Base-by-base conservation (phyloP, 1,284 basidiomycete genomes). In the Ceratobasidium sp. region DNA sequence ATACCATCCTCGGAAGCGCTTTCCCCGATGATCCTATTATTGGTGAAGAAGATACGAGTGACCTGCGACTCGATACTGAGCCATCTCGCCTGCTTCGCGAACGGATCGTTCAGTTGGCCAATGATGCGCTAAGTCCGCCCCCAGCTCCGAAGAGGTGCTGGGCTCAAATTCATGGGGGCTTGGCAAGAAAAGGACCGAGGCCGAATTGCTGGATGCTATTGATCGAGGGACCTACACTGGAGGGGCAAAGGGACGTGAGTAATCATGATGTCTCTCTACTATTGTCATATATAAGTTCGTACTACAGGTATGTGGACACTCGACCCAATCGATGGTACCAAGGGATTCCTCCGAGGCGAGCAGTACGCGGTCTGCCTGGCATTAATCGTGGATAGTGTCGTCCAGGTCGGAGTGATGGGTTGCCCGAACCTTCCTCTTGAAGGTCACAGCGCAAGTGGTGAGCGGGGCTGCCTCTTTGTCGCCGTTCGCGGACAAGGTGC, bases 291-390 rank as follows among this genome's bases (percentile, higher is more conserved):
- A 32, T 21, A 6, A n/a, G 26, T 34, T 21, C 55, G 23, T 0
- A 59, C 36, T n/a, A 57, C 70, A 92, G 90, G 92, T 16, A 91
- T 93, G 85, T 93, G 94, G 94, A 92, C 93, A 0, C 88, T 96
- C 57, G 94, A 97, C 80, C 94, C 94, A 30, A 95, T 96, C 76
- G 94, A 96, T 78, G 94, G 94, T 9, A 96, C 93, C 23, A 96
- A 96, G 80, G 95, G 97, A 1, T 99, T 99, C 85, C 86, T 99
- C 52, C 89, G 97, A 26, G 95, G 96, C 12, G 96, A 94, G 71
- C 97, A 99, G 81, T 99, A 97, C 79, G 97, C 97, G 4, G 94
- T 99, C 32, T 99, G 97, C 81, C 85, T 99, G 34, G 93, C 95
- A 0, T 86, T 99, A 73, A 88, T 99, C 77, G 86, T 95, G 71